Percentiles rank a stretch among this genome's conserved stretches.
Evolutionary conservation across 306 rosid genomes (phyloP).

Genomic region (Cucurbita argyrosperma): DNA sequence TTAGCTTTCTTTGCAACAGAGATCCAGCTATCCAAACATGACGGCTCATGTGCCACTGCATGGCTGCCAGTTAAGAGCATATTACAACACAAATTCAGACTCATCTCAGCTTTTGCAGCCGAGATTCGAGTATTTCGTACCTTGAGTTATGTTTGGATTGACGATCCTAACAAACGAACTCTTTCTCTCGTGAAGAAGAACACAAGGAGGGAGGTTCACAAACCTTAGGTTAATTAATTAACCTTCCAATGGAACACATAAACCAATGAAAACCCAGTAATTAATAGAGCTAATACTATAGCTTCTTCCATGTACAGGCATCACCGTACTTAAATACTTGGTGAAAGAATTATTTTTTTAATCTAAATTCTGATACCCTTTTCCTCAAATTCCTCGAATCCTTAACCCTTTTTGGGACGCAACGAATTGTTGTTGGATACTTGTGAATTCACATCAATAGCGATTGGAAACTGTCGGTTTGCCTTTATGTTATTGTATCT

Average conservation of each 20-base stretch:
- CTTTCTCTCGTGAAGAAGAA: background rate
- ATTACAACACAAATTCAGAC: background rate
- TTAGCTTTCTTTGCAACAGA: background rate
- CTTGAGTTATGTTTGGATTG: background rate
- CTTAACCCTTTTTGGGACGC: constrained; percentile 27
- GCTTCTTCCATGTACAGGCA: constrained; percentile 23
- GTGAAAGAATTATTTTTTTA: constrained; percentile 1
- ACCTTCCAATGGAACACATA: constrained; percentile 24
- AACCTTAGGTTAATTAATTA: constrained; percentile 4
- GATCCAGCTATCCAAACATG: background rate
- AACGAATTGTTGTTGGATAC: constrained; percentile 17
- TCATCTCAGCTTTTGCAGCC: background rate
- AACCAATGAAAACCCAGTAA: constrained; percentile 4
- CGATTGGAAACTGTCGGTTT: constrained; percentile 24
- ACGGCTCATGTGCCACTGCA: background rate
- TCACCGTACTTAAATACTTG: constrained; percentile 19
- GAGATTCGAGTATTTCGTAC: background rate
- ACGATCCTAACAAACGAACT: too few species aligned
- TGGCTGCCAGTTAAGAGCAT: constrained; percentile 2
- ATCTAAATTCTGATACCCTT: background rate
- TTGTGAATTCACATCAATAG: constrained; percentile 22
- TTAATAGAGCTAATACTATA: background rate
- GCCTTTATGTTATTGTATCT: constrained; percentile 30
- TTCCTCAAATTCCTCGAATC: constrained; percentile 1
- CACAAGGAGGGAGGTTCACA: background rate